These are phyloP conservation scores for Penicillium goetzii DNA, from an alignment of 495 filamentous ascomycete species.

Conservation along the genomic window DNA sequence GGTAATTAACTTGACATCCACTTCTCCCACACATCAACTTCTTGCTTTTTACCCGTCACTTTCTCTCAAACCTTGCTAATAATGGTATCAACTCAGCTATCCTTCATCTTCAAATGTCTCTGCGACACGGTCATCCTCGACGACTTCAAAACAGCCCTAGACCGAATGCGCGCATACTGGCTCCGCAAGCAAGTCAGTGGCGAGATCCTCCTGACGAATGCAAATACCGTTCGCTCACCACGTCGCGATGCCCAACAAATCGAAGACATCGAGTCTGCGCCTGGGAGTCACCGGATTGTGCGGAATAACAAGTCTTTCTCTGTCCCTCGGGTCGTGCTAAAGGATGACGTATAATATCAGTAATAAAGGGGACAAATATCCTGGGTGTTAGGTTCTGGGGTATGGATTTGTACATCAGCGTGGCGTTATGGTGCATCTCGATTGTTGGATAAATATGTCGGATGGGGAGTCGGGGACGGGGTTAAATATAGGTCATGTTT, in stretches of 20 bases:
- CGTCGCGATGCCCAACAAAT: neutral
- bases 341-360: slow-evolving; percentile 6
- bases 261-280: slow-evolving; percentile 18
- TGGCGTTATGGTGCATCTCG: neutral
- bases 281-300: slow-evolving; percentile 5
- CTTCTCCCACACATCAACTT: no score
- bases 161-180: slow-evolving; percentile 21
- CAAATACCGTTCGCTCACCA: slow-evolving; percentile 5
- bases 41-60: neutral
- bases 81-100: slow-evolving; percentile 32
- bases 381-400: neutral
- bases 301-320: slow-evolving; percentile 16
- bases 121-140: slow-evolving; percentile 63
- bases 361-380: neutral
- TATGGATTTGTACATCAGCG: slow-evolving; percentile 1
- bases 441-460: neutral
- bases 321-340: slow-evolving; percentile 16
- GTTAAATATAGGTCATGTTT: neutral
- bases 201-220: slow-evolving; percentile 11
- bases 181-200: slow-evolving; percentile 22
- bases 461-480: neutral
- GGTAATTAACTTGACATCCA: slow-evolving; percentile 26
- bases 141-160: slow-evolving; percentile 64
- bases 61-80: neutral
- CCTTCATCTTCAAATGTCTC: slow-evolving; percentile 63